Evolutionary conservation across 331 rosid genomes (phyloP).

Genomic region (Phaseolus coccineus): DNA sequence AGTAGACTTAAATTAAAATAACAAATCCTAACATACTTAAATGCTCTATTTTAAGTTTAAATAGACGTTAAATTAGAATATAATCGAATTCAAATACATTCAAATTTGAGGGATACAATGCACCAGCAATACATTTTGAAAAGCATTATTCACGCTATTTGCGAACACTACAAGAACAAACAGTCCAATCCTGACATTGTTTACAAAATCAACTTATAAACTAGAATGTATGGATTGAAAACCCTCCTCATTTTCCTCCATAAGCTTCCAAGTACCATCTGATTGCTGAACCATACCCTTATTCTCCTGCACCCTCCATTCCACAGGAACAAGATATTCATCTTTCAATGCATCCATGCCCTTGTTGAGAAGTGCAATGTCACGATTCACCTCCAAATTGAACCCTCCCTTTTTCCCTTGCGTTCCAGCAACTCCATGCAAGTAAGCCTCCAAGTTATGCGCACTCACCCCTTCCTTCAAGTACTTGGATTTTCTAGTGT

Average conservation of each 20-base stretch:
- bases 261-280: conserved; percentile 69
- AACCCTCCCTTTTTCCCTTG: conserved; percentile 45
- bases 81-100: too few species aligned
- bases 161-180: neutral
- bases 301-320: conserved; percentile 63
- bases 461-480: conserved; percentile 49
- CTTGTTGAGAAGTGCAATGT: conserved; percentile 54
- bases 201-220: neutral
- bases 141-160: too few species aligned
- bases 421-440: conserved; percentile 56
- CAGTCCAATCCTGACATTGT: neutral
- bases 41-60: too few species aligned
- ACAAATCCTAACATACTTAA: too few species aligned
- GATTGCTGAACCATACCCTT: conserved; percentile 72
- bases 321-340: conserved; percentile 59
- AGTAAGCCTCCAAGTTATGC: conserved; percentile 45
- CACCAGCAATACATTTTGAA: too few species aligned
- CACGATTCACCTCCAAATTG: conserved; percentile 38
- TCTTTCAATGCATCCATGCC: conserved; percentile 57
- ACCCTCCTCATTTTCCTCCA: conserved; percentile 58
- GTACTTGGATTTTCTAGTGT: conserved; percentile 54
- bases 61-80: too few species aligned
- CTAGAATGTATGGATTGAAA: neutral
- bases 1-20: too few species aligned
- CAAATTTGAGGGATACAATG: too few species aligned